Base-by-base conservation (phyloP, 148 eudicot genomes). In the Spergularia marina region DNA sequence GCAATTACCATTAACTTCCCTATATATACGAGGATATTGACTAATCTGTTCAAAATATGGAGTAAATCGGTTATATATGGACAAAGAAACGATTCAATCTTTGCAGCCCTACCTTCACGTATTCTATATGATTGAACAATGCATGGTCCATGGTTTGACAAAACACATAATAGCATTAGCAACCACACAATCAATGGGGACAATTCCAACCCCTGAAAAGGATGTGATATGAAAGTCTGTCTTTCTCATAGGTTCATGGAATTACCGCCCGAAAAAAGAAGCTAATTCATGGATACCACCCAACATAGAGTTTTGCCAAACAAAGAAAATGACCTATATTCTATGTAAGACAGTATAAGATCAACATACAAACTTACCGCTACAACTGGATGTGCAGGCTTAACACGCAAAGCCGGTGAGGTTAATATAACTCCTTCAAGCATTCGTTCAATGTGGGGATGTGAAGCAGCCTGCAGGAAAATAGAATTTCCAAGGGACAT, bases 361-460 rank as follows among this genome's bases (percentile, higher is more conserved):
- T 16, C 61, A n/a, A 70, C 25, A 60, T 6, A 54, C 6, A 36
- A 56, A 80, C 91, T 84, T 84, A 93, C 98, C 76, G 88, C 89
- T 61, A 89, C 91, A 49, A 94, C 88, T 2, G 98, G 98, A 85
- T 94, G 96, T 20, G 98, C 85, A 67, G 98, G 91, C 80, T 85
- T 89, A 30, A 94, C 98, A 25, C 97, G 93, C 75, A 94, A 73
- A 61, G 98, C 98, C 64, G 98, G 98, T 68, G 98, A 94, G 68
- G 98, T 94, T 83, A 94, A 80, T 74, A 92, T 83, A 75, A 92
- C 79, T 73, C 97, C 97, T 67, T 92, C 91, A 69, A 94, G 65
- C 88, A 91, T 85, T 60, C 85, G 80, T 74, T 71, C 36, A 18
- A 84, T 70, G 62, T 47, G 82, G 11, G 85, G 87, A 49, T 44